Base-by-base conservation (phyloP, 345 rosid genomes). In the Draba incana region DNA sequence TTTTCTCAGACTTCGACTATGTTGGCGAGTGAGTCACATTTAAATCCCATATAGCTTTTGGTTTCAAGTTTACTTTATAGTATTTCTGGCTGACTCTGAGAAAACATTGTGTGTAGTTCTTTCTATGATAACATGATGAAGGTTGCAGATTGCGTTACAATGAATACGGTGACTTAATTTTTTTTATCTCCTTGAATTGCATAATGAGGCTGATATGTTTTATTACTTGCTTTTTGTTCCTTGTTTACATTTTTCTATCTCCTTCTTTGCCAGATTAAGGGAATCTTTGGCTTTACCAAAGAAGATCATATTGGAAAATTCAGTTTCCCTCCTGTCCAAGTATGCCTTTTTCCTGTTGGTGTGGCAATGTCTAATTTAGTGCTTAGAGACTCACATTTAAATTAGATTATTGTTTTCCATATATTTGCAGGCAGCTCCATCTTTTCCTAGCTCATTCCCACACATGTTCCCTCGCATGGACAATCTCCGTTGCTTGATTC, bases 291-390 rank as follows among this genome's bases (percentile, higher is more conserved):
- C 72, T 93, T 93, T 76, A 75, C 78, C 1, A 96, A 96, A 31
- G 97, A 91, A 88, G 97, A 93, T 82, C 89, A 84, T 75, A 88
- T 91, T 27, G 99, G 92, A 47, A 93, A 93, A 87, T 79, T 85
- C 73, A 80, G 91, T 79, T 93, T 90, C 79, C 99, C 99, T 10
- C 88, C 96, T 10, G 91, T 91, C 27, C 97, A 93, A 91, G 98
- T 92, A 62, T 76, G 55, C 63, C 50, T 65, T 25, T 31, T 28
- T 28, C 31, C 41, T 43, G 25, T 66, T 66, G 70, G 39, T 15
- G 20, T 44, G 13, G 8, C 16, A 45, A 13, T n/a, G 14, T 38
- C 4, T 69, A 38, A 64, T 16, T 14, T 48, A 66, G 50, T 20
- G 20, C 1, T 0, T 20, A 20, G 20, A 20, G 20, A 20, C 20